Base-by-base conservation (phyloP, 345 rosid species). In the Boechera stricta region DNA sequence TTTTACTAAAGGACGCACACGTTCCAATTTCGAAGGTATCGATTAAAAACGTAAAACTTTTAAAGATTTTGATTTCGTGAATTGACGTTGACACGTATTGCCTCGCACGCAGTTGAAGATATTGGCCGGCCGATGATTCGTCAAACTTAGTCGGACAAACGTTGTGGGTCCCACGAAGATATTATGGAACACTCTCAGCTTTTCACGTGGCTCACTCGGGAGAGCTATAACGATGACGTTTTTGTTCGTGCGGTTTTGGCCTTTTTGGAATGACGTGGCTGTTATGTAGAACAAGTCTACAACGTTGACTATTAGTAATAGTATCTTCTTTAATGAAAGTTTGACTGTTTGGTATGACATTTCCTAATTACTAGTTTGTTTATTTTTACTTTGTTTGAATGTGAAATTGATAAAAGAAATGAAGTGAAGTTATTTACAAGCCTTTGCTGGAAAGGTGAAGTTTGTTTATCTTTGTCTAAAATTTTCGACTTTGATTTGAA, bases 91-190 rank as follows among this genome's bases (percentile, higher is more conserved):
- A 26, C 47, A 7, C 45, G 18, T 26, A 63, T 2, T 63, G 56
- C 41, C 11, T 29, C n/a, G 69, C 69, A 65, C 69, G 69, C 42
- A 31, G 41, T n/a, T 28, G 41, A 31, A 29, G 15, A 64, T 5
- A 31, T 31, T 65, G 54, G 69, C 69, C 53, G 54, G 69, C 38
- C 39, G 54, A 45, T 44, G 69, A 64, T 44, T n/a, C 54, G 8
- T 49, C 11, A 1, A 63, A 28, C 15, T 28, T 44, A 62, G 33
- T 64, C 26, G 39, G 38, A 64, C 13, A 64, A 8, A 11, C 38
- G 38, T 45, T 64, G 8, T 65, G 54, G 54, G 38, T 29, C 26
- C 54, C 52, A 42, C 12, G 4, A 47, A 31, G 41, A 65, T 49
- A 18, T 49, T 38, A 31, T 45, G 41, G 68, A 64, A 12, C 36